Base-by-base conservation (phyloP, 1,284 basidiomycete species). In the Rugosomyces carneus region DNA sequence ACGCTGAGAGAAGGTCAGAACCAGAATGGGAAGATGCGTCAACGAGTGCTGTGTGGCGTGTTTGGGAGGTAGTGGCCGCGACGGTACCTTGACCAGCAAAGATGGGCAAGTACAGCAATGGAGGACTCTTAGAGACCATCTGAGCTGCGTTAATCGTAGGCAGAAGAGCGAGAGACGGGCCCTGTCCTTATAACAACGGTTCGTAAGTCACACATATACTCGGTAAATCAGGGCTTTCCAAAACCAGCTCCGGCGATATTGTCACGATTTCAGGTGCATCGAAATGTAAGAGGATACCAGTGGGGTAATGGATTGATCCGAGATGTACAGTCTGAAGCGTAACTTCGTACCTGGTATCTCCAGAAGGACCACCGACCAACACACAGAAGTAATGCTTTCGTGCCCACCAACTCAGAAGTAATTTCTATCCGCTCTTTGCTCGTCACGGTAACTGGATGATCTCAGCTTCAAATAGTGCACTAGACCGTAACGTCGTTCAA, bases 81-180 rank as follows among this genome's bases (percentile, higher is more conserved):
- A 66, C 48, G 3, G 71, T 68, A 6, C 78, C 80, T 53, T 81
- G 80, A 5, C 78, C 78, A 40, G 74, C 68, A 51, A 83, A 80
- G 26, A 80, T 57, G 7, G 75, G 76, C 38, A 80, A 53, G 49
- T 63, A 49, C 21, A 65, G 37, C 19, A 27, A 41, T 45, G 53
- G 24, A 29, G 45, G 21, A 19, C 34, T 35, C 37, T 19, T 37
- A 21, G 49, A 35, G 21, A 16, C 13, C 53, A 56, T 54, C 36
- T 29, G 27, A 42, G 45, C 32, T 35, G 38, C 15, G 45, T 23
- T 38, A 38, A 35, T 43, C 27, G 40, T 38, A 29, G 35, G 39
- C 26, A 18, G 31, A 34, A 32, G 18, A 20, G 42, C 18, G 34
- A 31, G 24, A 44, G 18, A 48, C 21, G 32, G 38, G 35, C 40